These are phyloP conservation scores for Septoria petroselini DNA, from an alignment of 2,329 filamentous ascomycete species.

Conservation along the genomic window DNA sequence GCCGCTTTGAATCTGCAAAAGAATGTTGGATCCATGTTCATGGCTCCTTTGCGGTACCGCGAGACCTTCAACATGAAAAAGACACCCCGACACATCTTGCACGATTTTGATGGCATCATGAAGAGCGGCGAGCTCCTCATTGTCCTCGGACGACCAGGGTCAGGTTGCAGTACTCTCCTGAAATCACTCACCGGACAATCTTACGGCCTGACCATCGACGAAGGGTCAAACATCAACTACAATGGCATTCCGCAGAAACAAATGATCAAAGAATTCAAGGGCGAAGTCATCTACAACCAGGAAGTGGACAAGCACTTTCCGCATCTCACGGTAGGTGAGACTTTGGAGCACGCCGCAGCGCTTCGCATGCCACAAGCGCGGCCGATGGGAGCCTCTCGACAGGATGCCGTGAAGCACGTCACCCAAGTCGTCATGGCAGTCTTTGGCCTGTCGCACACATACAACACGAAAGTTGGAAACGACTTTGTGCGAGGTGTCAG, in stretches of 20 bases:
- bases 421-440: constrained; percentile 53
- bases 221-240: constrained; percentile 57
- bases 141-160: constrained; percentile 50
- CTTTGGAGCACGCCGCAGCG: constrained; percentile 55
- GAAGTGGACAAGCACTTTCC: constrained; percentile 55
- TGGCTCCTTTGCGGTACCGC: constrained; percentile 56
- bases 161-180: constrained; percentile 62
- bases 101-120: constrained; percentile 53
- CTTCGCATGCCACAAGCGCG: constrained; percentile 50
- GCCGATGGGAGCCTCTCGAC: constrained; percentile 39
- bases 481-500: constrained; percentile 61
- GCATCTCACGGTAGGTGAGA: constrained; percentile 56
- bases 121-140: constrained; percentile 50
- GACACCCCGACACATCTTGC: constrained; percentile 55
- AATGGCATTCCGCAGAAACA: constrained; percentile 51
- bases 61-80: constrained; percentile 54
- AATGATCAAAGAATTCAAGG: constrained; percentile 49
- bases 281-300: constrained; percentile 47
- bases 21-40: constrained; percentile 60
- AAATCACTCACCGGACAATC: constrained; percentile 61
- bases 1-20: constrained; percentile 66
- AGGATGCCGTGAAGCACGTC: constrained; percentile 48
- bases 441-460: constrained; percentile 55
- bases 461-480: constrained; percentile 55
- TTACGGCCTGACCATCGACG: constrained; percentile 55